phyloP scores from a whole-genome alignment of 352 stramenopile genomes.

The Phytophthora sp. region DNA sequence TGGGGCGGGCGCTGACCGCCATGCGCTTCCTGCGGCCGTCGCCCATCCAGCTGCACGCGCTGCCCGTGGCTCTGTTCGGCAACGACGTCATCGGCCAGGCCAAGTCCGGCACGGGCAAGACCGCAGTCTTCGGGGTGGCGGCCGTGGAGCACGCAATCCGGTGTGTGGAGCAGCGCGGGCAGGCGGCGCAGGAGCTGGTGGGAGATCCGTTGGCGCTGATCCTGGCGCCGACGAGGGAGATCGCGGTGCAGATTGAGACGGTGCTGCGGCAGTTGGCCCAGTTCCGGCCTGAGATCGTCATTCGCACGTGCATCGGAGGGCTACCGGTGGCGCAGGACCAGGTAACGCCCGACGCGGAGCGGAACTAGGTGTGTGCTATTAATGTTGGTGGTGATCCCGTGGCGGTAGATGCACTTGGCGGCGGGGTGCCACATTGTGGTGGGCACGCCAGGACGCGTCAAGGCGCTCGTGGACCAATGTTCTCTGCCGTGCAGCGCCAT shows the following conservation, averaged over 20 bases:
- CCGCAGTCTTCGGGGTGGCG: constrained; percentile 72
- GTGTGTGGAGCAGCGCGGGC: constrained; percentile 18
- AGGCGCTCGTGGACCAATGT: constrained; percentile 68
- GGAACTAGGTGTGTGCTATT: not conserved
- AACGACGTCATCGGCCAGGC: constrained; percentile 83
- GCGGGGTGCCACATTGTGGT: constrained; percentile 69
- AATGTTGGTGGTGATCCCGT: not conserved
- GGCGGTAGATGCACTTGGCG: constrained; percentile 40
- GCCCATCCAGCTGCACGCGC: constrained; percentile 70
- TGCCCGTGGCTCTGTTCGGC: constrained; percentile 79
- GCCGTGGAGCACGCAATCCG: constrained; percentile 70
- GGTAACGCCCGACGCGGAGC: constrained; percentile 14
- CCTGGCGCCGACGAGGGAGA: constrained; percentile 81
- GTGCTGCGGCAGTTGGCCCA: constrained; percentile 63
- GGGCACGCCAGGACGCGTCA: constrained; percentile 74
- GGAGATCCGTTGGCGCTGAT: constrained; percentile 54
- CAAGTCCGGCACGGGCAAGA: constrained; percentile 88
- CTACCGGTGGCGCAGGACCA: constrained; percentile 67
- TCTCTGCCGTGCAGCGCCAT: constrained; percentile 52
- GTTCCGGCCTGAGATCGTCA: constrained; percentile 41
- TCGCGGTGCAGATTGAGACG: constrained; percentile 75
- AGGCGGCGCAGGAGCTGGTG: not conserved
- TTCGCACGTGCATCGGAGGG: constrained; percentile 67
- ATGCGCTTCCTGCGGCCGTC: constrained; percentile 71
- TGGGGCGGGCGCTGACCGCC: constrained; percentile 47